These are phyloP conservation scores for Fennellomyces sp. DNA, from an alignment of 371 early-diverging fungal species.

Conservation along the genomic window DNA sequence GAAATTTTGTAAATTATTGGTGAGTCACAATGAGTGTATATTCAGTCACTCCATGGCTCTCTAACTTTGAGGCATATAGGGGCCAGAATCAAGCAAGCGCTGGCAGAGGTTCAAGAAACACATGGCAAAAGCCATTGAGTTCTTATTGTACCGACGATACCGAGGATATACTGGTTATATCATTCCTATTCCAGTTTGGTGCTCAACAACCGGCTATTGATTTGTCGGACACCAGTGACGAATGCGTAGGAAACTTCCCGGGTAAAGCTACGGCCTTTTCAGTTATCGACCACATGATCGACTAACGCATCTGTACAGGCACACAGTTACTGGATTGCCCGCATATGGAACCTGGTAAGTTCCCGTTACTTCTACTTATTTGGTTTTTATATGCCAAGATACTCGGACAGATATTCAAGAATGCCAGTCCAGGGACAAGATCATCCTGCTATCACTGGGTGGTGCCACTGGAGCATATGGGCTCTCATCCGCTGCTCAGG, in stretches of 20 bases:
- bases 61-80: background rate
- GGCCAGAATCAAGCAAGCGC: conserved; percentile 7
- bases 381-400: background rate
- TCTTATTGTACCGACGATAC: conserved; percentile 58
- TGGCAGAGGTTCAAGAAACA: background rate
- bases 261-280: background rate
- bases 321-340: conserved; percentile 52
- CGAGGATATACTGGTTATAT: conserved; percentile 60
- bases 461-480: conserved; percentile 70
- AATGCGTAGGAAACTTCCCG: conserved; percentile 59
- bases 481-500: conserved; percentile 53
- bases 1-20: background rate
- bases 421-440: conserved; percentile 68
- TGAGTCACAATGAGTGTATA: background rate
- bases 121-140: conserved; percentile 43
- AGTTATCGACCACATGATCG: background rate
- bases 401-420: conserved; percentile 51
- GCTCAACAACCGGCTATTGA: conserved; percentile 42
- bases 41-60: background rate
- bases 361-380: conserved; percentile 7
- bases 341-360: conserved; percentile 33
- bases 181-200: conserved; percentile 63
- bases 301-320: background rate
- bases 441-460: conserved; percentile 68
- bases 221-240: conserved; percentile 61